phyloP scores from a whole-genome alignment of 2,329 filamentous ascomycete genomes.

The Lachnellula hyalina region DNA sequence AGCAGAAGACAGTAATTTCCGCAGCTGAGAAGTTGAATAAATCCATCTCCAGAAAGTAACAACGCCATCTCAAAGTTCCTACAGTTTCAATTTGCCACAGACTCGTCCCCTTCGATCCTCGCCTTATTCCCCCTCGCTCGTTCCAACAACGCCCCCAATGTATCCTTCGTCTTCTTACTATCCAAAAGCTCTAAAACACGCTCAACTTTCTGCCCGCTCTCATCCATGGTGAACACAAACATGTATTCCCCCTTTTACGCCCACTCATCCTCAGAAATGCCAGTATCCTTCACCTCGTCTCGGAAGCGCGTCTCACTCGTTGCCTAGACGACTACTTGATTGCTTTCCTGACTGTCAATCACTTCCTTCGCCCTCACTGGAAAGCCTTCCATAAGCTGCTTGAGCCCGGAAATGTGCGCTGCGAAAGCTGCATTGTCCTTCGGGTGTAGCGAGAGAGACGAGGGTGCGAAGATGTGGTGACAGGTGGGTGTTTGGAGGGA shows the following conservation, averaged over 20 bases:
- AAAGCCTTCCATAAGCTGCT: slow-evolving; percentile 16
- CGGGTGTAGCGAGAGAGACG: background rate
- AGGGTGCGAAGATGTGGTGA: slow-evolving; percentile 4
- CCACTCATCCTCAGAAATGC: slow-evolving; percentile 22
- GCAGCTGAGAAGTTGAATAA: no score
- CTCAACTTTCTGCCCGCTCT: slow-evolving; percentile 26
- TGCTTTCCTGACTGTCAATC: slow-evolving; percentile 17
- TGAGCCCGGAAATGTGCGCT: background rate
- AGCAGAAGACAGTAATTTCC: no score
- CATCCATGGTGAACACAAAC: slow-evolving; percentile 30
- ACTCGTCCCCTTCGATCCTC: no score
- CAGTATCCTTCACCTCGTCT: slow-evolving; percentile 19
- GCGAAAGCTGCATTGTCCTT: background rate
- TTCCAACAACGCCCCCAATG: no score
- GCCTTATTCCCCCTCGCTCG: no score
- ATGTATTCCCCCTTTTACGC: slow-evolving; percentile 31
- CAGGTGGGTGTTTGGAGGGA: slow-evolving; percentile 1
- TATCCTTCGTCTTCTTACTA: slow-evolving; percentile 11
- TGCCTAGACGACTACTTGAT: slow-evolving; percentile 29
- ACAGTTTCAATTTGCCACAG: no score
- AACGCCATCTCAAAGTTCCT: no score
- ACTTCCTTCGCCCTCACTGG: slow-evolving; percentile 17
- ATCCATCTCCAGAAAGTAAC: no score
- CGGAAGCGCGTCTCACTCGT: slow-evolving; percentile 24
- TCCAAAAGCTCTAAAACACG: slow-evolving; percentile 31